Evolutionary conservation across 495 filamentous ascomycete species (phyloP), one percentile per base, ranked within the genome.

Genomic region (Massariosphaeria phaeospora): DNA sequence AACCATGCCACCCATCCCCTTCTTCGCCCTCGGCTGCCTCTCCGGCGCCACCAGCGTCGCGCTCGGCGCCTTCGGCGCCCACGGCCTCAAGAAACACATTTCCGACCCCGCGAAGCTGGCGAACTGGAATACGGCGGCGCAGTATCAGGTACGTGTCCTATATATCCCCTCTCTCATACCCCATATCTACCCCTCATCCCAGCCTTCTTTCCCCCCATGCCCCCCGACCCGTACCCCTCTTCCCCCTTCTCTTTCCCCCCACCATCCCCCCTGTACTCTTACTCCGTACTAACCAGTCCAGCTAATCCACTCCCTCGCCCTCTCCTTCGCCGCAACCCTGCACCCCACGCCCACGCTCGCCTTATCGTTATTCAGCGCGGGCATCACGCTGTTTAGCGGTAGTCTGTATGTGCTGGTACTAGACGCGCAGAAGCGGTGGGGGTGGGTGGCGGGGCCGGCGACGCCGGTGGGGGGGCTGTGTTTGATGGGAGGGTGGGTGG

Each of bases 51-150:
- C 74, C 7, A 70, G 74, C 62, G 80, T 84, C 52, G 70, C 66
- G n/a, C 62, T 83, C 42, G 81, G 80, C 15, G 81, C 81, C 1
- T 84, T 83, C 63, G 81, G 81, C 15, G 80, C 81, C 29, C 81
- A 84, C 63, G 80, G 80, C 13, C 71, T 84, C 21, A 83, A 81
- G 66, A 74, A 73, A 42, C 64, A 66, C 47, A 76, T 82, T 61
- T 49, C 72, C 2, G 80, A 82, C 50, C 80, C 80, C n/a, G 58
- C 66, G 8, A 68, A 69, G 26, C 50, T 83, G 31, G 73, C 72
- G 23, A 80, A 73, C 59, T 84, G 77, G 71, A 54, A 57, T 13
- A 82, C 78, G 1, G 81, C 79, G 10, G 81, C 80, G 0, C 78
- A 83, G 9, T 84, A 84, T 57, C 80, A 84, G 71, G 80, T 78